Evolutionary conservation across 768 basidiomycete genomes (phyloP).

Genomic region (Strobilomyces confusus): DNA sequence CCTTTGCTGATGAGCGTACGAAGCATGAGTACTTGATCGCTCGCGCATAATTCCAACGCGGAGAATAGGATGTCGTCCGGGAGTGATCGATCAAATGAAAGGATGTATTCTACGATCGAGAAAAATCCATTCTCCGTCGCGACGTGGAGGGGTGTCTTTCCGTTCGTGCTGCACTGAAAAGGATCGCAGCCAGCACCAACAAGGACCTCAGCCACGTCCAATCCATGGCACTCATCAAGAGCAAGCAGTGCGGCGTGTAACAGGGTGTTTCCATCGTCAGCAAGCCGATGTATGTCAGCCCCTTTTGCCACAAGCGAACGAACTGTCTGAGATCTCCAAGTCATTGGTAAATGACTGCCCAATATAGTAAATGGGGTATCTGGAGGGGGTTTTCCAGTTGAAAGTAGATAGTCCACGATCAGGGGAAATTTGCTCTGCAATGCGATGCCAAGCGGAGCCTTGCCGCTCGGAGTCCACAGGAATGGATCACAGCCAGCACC

Average conservation of each 20-base stretch:
- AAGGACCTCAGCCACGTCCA: too few relatives aligned
- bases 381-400: background rate
- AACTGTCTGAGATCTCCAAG: background rate
- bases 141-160: slow-evolving; percentile 2
- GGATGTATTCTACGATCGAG: background rate
- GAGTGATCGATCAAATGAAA: background rate
- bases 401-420: background rate
- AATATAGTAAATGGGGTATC: background rate
- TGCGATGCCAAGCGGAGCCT: slow-evolving; percentile 1
- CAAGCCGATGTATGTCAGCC: background rate
- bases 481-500: slow-evolving; percentile 8
- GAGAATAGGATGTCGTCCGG: slow-evolving; percentile 5
- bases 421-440: too few relatives aligned
- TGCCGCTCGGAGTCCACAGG: fast-evolving
- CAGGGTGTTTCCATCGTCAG: background rate
- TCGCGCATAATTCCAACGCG: background rate
- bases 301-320: background rate
- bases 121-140: background rate
- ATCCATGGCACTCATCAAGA: too few relatives aligned
- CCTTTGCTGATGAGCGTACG: background rate
- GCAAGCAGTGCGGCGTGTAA: background rate
- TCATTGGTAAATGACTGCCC: background rate
- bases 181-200: too few relatives aligned
- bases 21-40: background rate
- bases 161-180: background rate